Evolutionary conservation across 192 early-diverging fungal genomes (phyloP).

Genomic region (Coemansia sp.): DNA sequence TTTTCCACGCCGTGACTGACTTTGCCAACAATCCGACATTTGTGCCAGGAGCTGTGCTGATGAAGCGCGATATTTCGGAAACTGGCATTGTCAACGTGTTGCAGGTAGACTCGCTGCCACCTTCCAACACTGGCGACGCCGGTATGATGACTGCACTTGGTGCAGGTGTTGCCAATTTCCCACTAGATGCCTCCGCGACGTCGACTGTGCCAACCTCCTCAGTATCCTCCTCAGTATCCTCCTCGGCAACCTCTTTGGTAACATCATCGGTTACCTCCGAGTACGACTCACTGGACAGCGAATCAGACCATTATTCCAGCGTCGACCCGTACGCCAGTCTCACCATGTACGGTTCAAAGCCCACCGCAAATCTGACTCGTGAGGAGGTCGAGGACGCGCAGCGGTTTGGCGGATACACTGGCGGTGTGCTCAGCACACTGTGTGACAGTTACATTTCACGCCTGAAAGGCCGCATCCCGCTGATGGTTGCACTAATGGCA

Average conservation of each 20-base stretch:
- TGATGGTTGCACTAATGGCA: constrained; percentile 33
- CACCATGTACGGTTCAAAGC: not conserved
- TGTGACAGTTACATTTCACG: constrained; percentile 31
- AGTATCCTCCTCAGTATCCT: not conserved
- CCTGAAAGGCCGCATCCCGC: constrained; percentile 29
- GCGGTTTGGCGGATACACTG: constrained; percentile 48
- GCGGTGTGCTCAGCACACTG: constrained; percentile 42
- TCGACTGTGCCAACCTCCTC: not conserved
- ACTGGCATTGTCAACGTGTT: not conserved
- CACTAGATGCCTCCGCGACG: not conserved
- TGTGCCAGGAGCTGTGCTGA: not conserved
- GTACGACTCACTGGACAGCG: not conserved
- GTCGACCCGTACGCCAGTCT: not conserved
- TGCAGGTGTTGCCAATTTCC: not conserved
- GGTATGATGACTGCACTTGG: not conserved
- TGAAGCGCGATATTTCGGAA: not conserved
- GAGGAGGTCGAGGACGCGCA: constrained; percentile 33
- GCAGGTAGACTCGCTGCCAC: constrained; percentile 3
- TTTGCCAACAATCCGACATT: not conserved
- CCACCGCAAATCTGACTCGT: constrained; percentile 20
- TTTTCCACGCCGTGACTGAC: not conserved
- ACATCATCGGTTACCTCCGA: not conserved
- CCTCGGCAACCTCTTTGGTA: not conserved
- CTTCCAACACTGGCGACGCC: not conserved
- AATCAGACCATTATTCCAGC: not conserved